Evolutionary conservation across 2,329 filamentous ascomycete genomes (phyloP).

Genomic region (Corinectria fuckeliana): DNA sequence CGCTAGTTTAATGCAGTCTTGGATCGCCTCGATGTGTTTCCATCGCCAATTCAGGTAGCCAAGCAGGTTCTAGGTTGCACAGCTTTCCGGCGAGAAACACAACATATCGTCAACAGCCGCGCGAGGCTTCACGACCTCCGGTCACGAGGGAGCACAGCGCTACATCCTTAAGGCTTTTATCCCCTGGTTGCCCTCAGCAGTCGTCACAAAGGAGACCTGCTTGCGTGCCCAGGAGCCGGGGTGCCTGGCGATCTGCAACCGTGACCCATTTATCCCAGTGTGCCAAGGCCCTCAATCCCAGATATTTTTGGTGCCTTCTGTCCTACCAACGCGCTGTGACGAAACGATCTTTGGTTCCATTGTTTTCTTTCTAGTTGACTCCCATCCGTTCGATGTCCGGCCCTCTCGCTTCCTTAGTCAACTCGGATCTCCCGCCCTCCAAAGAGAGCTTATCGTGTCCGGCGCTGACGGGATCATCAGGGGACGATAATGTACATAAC

Average conservation of each 20-base stretch:
- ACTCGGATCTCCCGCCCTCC: background rate
- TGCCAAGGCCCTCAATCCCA: background rate
- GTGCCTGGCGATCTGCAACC: constrained; percentile 4
- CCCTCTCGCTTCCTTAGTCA: background rate
- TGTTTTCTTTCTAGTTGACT: background rate
- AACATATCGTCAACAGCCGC: background rate
- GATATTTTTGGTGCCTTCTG: background rate
- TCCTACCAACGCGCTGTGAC: background rate
- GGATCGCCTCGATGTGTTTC: too few species aligned
- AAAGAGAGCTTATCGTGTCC: background rate
- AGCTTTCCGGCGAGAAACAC: background rate
- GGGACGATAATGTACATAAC: too few species aligned
- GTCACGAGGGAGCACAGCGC: background rate
- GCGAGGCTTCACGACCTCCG: background rate
- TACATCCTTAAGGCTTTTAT: background rate
- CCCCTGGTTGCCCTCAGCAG: background rate
- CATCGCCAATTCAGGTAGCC: background rate
- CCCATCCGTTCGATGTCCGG: background rate
- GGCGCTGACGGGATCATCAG: constrained; percentile 9
- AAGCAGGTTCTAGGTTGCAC: background rate
- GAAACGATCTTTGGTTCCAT: background rate
- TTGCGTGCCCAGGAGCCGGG: background rate
- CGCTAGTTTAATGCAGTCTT: too few species aligned
- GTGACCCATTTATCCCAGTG: background rate
- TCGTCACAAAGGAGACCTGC: background rate